A percentile compares a stretch with the other conserved stretches of the same genome.
Conservation (phyloP, 441 rosid species). For the Hura crepitans region DNA sequence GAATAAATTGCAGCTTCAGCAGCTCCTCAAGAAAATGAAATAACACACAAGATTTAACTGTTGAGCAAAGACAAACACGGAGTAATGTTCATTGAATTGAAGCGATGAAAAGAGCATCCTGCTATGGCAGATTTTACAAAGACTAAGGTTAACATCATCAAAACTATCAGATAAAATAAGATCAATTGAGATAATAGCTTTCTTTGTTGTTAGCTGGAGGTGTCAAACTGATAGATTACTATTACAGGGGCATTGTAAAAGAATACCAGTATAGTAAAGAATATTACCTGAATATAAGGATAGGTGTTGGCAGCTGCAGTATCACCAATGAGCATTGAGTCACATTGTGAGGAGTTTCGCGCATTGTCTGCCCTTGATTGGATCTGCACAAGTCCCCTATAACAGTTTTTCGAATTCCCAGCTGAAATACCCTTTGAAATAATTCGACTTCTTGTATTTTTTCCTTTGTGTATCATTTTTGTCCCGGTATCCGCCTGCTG, state of each 20-base stretch:
- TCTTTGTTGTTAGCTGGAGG: not conserved
- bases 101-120: not conserved
- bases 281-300: conserved; percentile 85
- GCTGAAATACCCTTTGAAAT: conserved; percentile 93
- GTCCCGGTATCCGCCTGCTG: conserved; percentile 98
- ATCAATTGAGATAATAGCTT: not conserved
- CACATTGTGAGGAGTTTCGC: conserved; percentile 79
- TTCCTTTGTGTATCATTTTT: conserved; percentile 96
- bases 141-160: not conserved
- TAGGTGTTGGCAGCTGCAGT: conserved; percentile 95
- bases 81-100: not conserved
- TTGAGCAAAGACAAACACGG: not conserved
- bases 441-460: conserved; percentile 77
- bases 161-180: not conserved
- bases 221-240: not conserved
- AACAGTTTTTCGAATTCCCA: conserved; percentile 80
- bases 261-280: not conserved
- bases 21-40: not conserved
- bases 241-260: not conserved
- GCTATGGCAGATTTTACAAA: not conserved
- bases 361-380: conserved; percentile 89
- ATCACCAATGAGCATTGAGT: conserved; percentile 94
- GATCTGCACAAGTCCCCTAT: conserved; percentile 92
- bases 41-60: not conserved
- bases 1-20: not conserved